A percentile compares a stretch with the other conserved stretches of the same genome.
Conservation (phyloP, 345 rosid species). For the Hibiscus tridactylites region DNA sequence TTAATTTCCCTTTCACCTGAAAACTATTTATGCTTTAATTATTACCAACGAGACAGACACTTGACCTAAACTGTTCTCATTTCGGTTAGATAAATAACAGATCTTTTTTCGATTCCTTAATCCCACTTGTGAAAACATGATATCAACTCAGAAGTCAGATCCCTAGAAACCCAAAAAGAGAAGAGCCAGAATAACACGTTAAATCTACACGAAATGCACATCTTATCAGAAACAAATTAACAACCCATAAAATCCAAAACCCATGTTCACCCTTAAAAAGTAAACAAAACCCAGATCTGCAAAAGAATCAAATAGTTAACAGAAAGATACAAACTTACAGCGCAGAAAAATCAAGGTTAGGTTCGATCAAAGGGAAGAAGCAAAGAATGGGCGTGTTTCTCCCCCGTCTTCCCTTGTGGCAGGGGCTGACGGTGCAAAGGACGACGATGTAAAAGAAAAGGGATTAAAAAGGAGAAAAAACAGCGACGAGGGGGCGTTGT, state of each 20-base stretch:
- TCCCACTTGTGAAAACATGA: neutral
- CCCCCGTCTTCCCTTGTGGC: neutral
- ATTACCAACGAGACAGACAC: neutral
- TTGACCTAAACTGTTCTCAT: neutral
- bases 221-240: neutral
- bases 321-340: constrained; percentile 9
- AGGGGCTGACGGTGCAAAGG: neutral
- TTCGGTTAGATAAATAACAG: neutral
- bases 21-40: neutral
- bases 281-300: constrained; percentile 9
- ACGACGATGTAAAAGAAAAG: neutral
- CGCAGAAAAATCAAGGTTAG: constrained; percentile 1
- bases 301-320: neutral
- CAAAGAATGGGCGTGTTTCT: neutral
- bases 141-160: neutral
- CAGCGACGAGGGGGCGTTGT: too few species aligned
- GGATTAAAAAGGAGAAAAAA: neutral
- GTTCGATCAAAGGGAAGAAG: constrained; percentile 7
- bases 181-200: neutral
- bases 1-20: neutral
- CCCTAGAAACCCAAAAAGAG: neutral
- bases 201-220: constrained; percentile 1
- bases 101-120: neutral
- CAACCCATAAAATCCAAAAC: neutral
- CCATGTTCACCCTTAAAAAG: neutral